Conservation (phyloP, 164 flowering plant genomes). For the Umbellularia californica region DNA sequence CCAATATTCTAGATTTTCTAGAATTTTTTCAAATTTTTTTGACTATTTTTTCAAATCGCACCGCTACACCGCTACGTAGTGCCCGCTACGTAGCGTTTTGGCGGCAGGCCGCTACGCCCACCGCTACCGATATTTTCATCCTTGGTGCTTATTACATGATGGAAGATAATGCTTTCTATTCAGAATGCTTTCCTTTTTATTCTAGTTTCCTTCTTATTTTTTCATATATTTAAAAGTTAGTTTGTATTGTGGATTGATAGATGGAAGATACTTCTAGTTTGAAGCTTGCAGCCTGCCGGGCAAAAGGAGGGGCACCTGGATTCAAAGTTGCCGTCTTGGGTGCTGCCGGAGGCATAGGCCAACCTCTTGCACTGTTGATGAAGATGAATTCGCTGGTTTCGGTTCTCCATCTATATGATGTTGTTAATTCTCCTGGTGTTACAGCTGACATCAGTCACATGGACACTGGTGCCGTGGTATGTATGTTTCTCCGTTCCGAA, state of each 20-base stretch:
- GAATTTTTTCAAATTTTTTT: too few species aligned
- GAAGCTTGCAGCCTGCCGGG: conserved; percentile 58
- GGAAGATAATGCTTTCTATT: background rate
- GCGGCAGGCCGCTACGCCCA: too few species aligned
- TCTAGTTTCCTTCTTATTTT: background rate
- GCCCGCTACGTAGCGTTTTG: too few species aligned
- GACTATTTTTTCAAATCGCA: too few species aligned
- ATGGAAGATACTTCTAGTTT: conserved; percentile 49
- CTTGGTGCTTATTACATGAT: background rate
- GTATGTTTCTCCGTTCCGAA: conserved; percentile 28
- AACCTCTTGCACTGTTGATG: conserved; percentile 88
- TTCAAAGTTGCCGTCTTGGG: conserved; percentile 92
- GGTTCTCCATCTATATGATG: conserved; percentile 93
- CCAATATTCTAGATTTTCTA: too few species aligned
- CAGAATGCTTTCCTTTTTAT: background rate
- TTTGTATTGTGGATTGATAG: conserved; percentile 20
- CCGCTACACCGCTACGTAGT: too few species aligned
- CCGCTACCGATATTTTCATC: too few species aligned
- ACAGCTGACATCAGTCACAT: conserved; percentile 96
- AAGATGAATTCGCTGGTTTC: conserved; percentile 96
- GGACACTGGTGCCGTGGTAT: conserved; percentile 97
- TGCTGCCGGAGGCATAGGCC: conserved; percentile 98
- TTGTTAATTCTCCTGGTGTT: conserved; percentile 88
- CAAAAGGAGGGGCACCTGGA: conserved; percentile 92
- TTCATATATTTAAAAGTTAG: background rate